Base-by-base conservation (phyloP, 441 rosid species). In the Eutrema salsugineum region DNA sequence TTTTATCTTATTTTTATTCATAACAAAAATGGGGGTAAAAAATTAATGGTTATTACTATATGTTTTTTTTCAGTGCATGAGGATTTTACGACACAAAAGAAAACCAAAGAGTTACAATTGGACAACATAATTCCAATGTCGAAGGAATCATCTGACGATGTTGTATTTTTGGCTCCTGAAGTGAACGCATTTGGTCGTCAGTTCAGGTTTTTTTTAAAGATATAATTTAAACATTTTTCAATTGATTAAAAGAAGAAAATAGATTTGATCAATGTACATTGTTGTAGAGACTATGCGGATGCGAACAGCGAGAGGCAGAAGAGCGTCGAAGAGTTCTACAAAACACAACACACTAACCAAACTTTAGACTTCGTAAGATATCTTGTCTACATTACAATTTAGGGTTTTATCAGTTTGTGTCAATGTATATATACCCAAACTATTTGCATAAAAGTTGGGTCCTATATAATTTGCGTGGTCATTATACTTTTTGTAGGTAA, bases 261-360 rank as follows among this genome's bases (percentile, higher is more conserved):
- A 11, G 6, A 17, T 58, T 47, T 56, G 20, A 67, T 30, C 40
- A 16, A 66, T 59, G 62, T 40, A 15, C n/a, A 20, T 32, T 39
- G 53, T 35, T 59, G 11, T 79, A 93, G 97, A 83, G 91, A 87
- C 66, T 91, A 91, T 17, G 4, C 22, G 10, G 70, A 86, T 70
- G 84, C 85, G 5, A 81, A 82, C 4, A 83, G 61, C 44, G 89
- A 80, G 66, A 86, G 92, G 70, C 89, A 84, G 40, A 80, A 85
- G 80, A 19, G 79, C 2, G 98, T 93, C 3, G 94, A 88, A 67
- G 86, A 83, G 53, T 85, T 88, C 78, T 93, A 91, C 73, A 68
- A 81, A 51, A 55, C 63, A 67, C 91, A 92, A 32, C 98, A 91
- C 87, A 83, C 75, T 51, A 85, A 84, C 83, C 97, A 90, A 61